Conservation (phyloP, 129 eudicot species). For the Daucus carota region DH1_v3.0 NC_030384.2:43612001-43612500, state of each 20-base stretch:
- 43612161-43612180: background rate
- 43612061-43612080: background rate
- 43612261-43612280: background rate
- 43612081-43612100: background rate
- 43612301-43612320: conserved; percentile 36
- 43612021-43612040: background rate
- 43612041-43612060: background rate
- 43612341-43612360: conserved; percentile 89
- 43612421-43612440: conserved; percentile 12
- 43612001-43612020: background rate
- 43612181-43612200: background rate
- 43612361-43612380: conserved; percentile 85
- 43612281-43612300: background rate
- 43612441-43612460: background rate
- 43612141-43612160: background rate
- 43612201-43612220: background rate
- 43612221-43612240: background rate
- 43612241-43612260: background rate
- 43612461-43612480: background rate
- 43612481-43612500: background rate
- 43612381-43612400: conserved; percentile 28
- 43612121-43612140: background rate
- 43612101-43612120: background rate
- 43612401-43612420: conserved; percentile 4
- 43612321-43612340: conserved; percentile 92